These are phyloP conservation scores for Blastocystis hominis DNA, from an alignment of 352 stramenopile species.

Conservation along the genomic window DNA sequence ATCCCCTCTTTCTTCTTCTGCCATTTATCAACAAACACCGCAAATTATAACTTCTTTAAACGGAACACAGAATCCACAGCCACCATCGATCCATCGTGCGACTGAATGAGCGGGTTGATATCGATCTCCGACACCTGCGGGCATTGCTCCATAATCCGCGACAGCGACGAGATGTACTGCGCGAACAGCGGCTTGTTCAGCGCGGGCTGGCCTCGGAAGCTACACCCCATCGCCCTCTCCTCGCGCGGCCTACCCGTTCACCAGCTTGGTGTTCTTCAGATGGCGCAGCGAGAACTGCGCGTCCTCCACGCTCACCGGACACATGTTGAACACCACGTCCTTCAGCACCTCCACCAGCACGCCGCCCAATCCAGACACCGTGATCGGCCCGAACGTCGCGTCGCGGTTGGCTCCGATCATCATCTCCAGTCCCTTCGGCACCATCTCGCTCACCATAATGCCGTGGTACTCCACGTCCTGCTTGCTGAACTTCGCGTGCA, in stretches of 20 bases:
- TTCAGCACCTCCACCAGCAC: constrained; percentile 38
- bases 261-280: constrained; percentile 16
- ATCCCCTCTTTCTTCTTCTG: not conserved
- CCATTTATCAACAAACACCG: not conserved
- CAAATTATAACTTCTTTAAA: constrained; percentile 44
- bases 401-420: constrained; percentile 53
- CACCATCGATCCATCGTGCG: constrained; percentile 49
- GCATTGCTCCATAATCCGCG: constrained; percentile 19
- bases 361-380: constrained; percentile 10
- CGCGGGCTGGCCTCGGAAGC: constrained; percentile 36
- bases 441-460: constrained; percentile 56
- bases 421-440: constrained; percentile 25
- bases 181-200: constrained; percentile 47
- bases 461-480: constrained; percentile 21
- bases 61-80: constrained; percentile 58
- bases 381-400: constrained; percentile 43
- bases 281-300: not conserved
- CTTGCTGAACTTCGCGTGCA: constrained; percentile 46
- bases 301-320: constrained; percentile 22
- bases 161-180: constrained; percentile 17
- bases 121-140: constrained; percentile 44
- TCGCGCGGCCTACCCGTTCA: not conserved
- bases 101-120: constrained; percentile 57
- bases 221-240: not conserved
- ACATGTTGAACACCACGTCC: constrained; percentile 56